A percentile compares a stretch with the other conserved stretches of the same genome.
These are phyloP conservation scores for Cryptosporidium bovis DNA, from an alignment of 169 alveolate genomes.

Conservation along the genomic window DNA sequence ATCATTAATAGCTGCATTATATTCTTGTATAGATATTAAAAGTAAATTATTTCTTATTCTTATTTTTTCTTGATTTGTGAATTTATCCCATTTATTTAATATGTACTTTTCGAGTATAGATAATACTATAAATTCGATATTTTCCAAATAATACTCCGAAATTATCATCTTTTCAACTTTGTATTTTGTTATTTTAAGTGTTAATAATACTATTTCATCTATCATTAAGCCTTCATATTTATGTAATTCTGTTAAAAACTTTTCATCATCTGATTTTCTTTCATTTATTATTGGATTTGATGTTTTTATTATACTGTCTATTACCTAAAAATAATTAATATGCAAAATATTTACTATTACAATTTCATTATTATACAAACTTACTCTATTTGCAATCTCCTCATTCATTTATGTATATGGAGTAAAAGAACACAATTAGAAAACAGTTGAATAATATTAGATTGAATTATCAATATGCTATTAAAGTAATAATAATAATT, in stretches of 20 bases:
- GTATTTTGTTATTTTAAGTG: conserved; percentile 7
- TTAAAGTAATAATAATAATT: no score
- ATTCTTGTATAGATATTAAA: background rate
- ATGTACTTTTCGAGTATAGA: conserved; percentile 31
- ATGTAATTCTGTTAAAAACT: conserved; percentile 5
- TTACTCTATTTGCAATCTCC: conserved; percentile 31
- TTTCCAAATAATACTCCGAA: background rate
- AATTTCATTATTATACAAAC: background rate
- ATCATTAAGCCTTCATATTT: background rate
- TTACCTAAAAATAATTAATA: background rate
- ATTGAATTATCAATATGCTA: no score
- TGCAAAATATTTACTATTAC: background rate
- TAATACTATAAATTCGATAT: conserved; percentile 11
- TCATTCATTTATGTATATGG: conserved; percentile 12
- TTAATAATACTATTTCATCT: conserved; percentile 12
- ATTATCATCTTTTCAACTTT: background rate
- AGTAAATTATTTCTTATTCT: conserved; percentile 26
- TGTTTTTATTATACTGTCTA: background rate
- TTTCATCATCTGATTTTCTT: conserved; percentile 8
- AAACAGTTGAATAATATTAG: no score
- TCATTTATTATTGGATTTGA: background rate
- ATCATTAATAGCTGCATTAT: no score
- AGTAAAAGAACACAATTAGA: background rate
- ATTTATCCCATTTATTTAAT: background rate
- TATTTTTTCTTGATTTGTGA: background rate